Conservation (phyloP, 1,139 yeast species). For the Pichia sorboxylosa region DNA sequence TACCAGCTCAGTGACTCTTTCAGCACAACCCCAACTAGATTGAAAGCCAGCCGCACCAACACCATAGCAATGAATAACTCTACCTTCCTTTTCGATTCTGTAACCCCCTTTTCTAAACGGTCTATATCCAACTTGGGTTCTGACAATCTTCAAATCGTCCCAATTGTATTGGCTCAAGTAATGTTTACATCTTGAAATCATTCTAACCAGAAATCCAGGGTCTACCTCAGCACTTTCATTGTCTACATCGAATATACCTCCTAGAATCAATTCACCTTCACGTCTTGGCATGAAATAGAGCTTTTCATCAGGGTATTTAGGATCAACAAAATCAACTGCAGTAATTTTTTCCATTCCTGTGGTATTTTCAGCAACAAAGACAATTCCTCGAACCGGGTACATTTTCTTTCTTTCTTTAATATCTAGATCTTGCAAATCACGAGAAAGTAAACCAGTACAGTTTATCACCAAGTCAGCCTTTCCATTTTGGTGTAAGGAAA, state of each 20-base stretch:
- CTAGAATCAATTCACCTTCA: slow-evolving; percentile 44
- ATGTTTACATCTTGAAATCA: slow-evolving; percentile 30
- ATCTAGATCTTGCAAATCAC: slow-evolving; percentile 27
- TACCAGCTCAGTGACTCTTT: slow-evolving; percentile 5
- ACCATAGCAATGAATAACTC: slow-evolving; percentile 36
- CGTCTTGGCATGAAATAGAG: slow-evolving; percentile 41
- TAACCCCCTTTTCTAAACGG: slow-evolving; percentile 40
- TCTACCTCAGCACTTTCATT: slow-evolving; percentile 25
- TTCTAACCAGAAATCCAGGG: slow-evolving; percentile 28
- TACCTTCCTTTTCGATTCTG: slow-evolving; percentile 20
- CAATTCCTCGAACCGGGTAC: slow-evolving; percentile 36
- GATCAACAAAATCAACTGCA: slow-evolving; percentile 22
- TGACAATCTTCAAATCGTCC: slow-evolving; percentile 29
- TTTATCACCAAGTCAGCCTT: slow-evolving; percentile 31
- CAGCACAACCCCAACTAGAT: slow-evolving; percentile 17
- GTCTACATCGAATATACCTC: slow-evolving; percentile 34
- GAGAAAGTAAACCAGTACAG: slow-evolving; percentile 37
- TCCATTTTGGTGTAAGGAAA: slow-evolving; percentile 11
- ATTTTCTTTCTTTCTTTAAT: slow-evolving; percentile 15
- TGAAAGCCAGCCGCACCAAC: slow-evolving; percentile 48
- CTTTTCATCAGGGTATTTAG: slow-evolving; percentile 30
- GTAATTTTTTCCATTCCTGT: slow-evolving; percentile 13
- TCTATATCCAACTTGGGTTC: slow-evolving; percentile 39
- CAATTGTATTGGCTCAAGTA: slow-evolving; percentile 32
- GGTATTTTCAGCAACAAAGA: slow-evolving; percentile 30